Conservation (phyloP, 2,329 filamentous ascomycete genomes). For the Stagonosporopsis tanaceti region DNA sequence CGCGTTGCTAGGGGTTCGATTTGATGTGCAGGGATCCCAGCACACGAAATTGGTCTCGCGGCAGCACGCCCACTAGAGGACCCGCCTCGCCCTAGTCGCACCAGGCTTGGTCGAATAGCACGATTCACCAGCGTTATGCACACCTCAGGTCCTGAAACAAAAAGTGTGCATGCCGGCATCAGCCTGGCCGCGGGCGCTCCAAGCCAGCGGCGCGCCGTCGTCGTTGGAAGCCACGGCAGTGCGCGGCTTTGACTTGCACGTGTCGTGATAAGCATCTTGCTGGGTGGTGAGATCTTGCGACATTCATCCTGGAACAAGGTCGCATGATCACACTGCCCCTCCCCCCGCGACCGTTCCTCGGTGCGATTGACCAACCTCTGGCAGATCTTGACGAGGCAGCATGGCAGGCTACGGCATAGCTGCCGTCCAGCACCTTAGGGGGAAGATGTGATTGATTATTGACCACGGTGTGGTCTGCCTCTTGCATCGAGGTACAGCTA, state of each 20-base stretch:
- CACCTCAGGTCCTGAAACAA: conserved; percentile 36
- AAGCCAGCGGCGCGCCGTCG: conserved; percentile 10
- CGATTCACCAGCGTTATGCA: conserved; percentile 45
- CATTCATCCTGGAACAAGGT: conserved; percentile 26
- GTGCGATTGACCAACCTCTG: conserved; percentile 28
- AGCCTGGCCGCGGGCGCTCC: conserved; percentile 12
- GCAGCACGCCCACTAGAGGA: conserved; percentile 43
- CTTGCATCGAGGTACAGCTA: conserved; percentile 20
- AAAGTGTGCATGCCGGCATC: conserved; percentile 34
- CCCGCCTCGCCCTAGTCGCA: conserved; percentile 37
- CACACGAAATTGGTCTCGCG: conserved; percentile 45
- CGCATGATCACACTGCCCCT: conserved; percentile 41
- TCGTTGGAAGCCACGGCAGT: conserved; percentile 14
- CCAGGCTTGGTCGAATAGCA: conserved; percentile 38
- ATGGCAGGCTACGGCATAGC: conserved; percentile 22
- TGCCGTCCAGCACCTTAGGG: conserved; percentile 17
- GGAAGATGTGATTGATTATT: conserved; percentile 19
- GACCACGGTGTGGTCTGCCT: conserved; percentile 15
- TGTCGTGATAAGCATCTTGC: conserved; percentile 22
- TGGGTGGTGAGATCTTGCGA: conserved; percentile 23
- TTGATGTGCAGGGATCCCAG: conserved; percentile 40
- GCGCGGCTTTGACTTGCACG: conserved; percentile 19
- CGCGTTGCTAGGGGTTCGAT: conserved; percentile 47
- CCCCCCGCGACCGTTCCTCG: conserved; percentile 25
- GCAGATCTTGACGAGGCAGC: conserved; percentile 34